Evolutionary conservation across 768 basidiomycete species (phyloP).

Genomic region (Mycena leptocephala): DNA sequence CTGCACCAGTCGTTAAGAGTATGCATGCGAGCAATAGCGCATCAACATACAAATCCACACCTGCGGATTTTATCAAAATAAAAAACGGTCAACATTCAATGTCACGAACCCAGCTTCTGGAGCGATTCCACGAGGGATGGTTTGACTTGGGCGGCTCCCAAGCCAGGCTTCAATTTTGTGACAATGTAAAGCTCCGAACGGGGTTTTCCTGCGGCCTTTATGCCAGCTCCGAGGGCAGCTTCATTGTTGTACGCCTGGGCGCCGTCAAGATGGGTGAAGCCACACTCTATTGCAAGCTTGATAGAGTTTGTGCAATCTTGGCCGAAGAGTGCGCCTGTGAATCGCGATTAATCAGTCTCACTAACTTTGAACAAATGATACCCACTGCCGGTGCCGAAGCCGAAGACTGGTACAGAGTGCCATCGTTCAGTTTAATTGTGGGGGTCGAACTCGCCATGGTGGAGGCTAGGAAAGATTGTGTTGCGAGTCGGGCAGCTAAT

Average conservation of each 20-base stretch:
- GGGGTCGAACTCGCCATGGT: slow-evolving; percentile 16
- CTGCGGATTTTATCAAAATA: neutral
- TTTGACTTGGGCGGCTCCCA: slow-evolving; percentile 56
- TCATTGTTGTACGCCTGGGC: slow-evolving; percentile 76
- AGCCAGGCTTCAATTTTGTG: slow-evolving; percentile 67
- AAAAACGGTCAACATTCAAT: neutral
- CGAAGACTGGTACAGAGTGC: slow-evolving; percentile 70
- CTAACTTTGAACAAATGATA: neutral
- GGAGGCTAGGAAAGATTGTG: neutral
- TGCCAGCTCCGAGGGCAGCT: slow-evolving; percentile 64
- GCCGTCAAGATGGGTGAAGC: slow-evolving; percentile 77
- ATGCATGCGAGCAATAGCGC: neutral
- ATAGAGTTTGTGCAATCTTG: slow-evolving; percentile 62
- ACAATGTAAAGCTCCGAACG: slow-evolving; percentile 75
- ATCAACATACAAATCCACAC: slow-evolving; percentile 54
- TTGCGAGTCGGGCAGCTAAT: neutral
- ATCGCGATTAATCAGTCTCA: neutral
- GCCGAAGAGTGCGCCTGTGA: slow-evolving; percentile 57
- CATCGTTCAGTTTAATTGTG: slow-evolving; percentile 66
- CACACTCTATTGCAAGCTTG: slow-evolving; percentile 66
- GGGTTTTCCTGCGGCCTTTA: slow-evolving; percentile 65
- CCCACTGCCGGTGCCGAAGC: slow-evolving; percentile 71
- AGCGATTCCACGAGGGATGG: slow-evolving; percentile 69
- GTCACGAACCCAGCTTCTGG: slow-evolving; percentile 57
- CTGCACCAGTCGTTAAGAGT: neutral